A percentile compares a stretch with the other conserved stretches of the same genome.
These are phyloP conservation scores for Chaetomium globosum DNA, from an alignment of 2,329 filamentous ascomycete species.

Conservation along the genomic window DNA sequence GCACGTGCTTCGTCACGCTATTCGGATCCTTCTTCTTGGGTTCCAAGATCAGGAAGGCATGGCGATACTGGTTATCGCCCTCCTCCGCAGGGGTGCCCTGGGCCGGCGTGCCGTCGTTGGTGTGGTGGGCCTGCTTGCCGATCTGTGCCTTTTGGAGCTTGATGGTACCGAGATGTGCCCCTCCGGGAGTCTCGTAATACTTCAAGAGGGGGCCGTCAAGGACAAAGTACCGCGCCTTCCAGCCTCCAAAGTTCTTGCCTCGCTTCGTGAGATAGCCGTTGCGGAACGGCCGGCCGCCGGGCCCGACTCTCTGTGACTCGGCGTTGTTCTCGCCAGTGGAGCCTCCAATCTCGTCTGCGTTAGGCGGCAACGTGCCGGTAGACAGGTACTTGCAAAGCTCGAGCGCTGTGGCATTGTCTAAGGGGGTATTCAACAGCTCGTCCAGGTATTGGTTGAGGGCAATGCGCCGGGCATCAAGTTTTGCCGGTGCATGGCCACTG, in stretches of 20 bases:
- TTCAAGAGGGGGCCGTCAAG: constrained; percentile 67
- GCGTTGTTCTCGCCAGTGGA: constrained; percentile 43
- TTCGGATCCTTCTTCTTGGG: constrained; percentile 94
- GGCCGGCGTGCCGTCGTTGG: constrained; percentile 64
- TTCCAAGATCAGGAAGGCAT: constrained; percentile 92
- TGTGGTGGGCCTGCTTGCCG: constrained; percentile 79
- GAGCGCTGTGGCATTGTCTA: constrained; percentile 75
- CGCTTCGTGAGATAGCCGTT: constrained; percentile 94
- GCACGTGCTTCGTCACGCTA: constrained; percentile 85
- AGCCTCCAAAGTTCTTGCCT: constrained; percentile 98
- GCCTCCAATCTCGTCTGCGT: constrained; percentile 58
- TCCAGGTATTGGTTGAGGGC: constrained; percentile 87
- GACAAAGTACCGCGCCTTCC: constrained; percentile 79
- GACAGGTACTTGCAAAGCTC: constrained; percentile 87
- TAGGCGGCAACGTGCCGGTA: constrained; percentile 63
- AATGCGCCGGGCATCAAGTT: constrained; percentile 80
- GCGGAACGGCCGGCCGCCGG: constrained; percentile 69
- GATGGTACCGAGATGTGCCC: constrained; percentile 88
- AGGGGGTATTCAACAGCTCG: constrained; percentile 76
- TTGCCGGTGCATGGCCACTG: constrained; percentile 88
- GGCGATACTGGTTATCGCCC: constrained; percentile 88
- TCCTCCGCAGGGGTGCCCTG: constrained; percentile 65
- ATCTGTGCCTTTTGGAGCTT: constrained; percentile 90
- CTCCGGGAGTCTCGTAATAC: constrained; percentile 90
- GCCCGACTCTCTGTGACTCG: constrained; percentile 51